Evolutionary conservation across 768 basidiomycete genomes (phyloP), one percentile per base, ranked within the genome.

Genomic region (Suillus occidentalis): DNA sequence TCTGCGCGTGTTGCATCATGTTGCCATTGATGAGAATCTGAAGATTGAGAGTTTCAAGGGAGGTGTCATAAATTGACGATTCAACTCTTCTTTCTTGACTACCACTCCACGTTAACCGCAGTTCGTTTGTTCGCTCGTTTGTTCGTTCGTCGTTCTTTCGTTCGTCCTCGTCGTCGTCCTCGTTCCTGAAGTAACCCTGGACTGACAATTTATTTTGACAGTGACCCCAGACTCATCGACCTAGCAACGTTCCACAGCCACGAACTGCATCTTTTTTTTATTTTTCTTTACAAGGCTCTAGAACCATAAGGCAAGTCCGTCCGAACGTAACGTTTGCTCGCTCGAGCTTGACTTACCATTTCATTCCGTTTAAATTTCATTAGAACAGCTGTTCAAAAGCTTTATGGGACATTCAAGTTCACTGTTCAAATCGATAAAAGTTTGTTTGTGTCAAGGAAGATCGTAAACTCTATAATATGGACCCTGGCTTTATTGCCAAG

Each of bases 401-500:
- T 31, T 34, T 34, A 55, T 55, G 53, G 53, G 53, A 55, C 53
- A 55, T 14, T 34, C 53, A 55, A 55, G 53, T 31, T 55, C 53
- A 55, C 53, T 12, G 20, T 34, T 34, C 10, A 55, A 55, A 36
- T 34, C 53, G 20, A 55, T 36, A 20, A 34, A 34, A 55, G 53
- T 55, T 55, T 55, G 53, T 55, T 55, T 55, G 53, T 34, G 53
- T 55, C 53, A 55, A 31, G 31, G 25, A 50, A 50, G 52, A 53
- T 53, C 52, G 34, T 55, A 36, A 55, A 55, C 53, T 55, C 53
- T 34, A 55, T 55, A 34, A 74, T 70, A 69, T 63, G 66, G 68
- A 76, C 74, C 77, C 71, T 77, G 68, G 62, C 40, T 71, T 70
- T 69, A 65, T 64, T 53, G 69, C 72, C 71, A 71, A 69, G 73